Percentiles rank a stretch among this genome's conserved stretches.
These are phyloP conservation scores for Coccomyxa subellipsoidea DNA, from an alignment of 163 green algal species.

Conservation along the genomic window DNA sequence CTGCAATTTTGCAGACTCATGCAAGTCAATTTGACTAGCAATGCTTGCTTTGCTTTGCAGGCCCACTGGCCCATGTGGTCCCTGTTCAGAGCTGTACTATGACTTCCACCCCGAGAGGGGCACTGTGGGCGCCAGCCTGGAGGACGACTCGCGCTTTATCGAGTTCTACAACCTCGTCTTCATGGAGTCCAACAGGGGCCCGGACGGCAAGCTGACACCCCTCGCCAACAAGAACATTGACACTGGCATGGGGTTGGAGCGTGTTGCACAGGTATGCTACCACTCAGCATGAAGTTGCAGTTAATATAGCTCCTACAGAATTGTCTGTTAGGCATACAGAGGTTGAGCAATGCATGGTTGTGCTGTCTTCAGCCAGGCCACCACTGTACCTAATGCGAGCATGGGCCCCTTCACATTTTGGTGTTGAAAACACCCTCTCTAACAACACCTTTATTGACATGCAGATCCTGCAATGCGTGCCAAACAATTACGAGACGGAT, in stretches of 20 bases:
- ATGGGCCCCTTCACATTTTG: too few species aligned
- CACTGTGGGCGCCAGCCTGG: conserved; percentile 45
- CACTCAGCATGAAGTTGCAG: neutral
- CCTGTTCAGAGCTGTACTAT: conserved; percentile 95
- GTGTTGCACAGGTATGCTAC: conserved; percentile 77
- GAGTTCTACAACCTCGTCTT: conserved; percentile 99
- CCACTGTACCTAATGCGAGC: too few species aligned
- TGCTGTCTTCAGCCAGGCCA: too few species aligned
- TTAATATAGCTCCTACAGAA: too few species aligned
- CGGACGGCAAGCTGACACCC: conserved; percentile 58
- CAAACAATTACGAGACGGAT: conserved; percentile 96
- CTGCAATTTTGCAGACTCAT: too few species aligned
- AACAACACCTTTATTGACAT: neutral
- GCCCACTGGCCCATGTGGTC: conserved; percentile 77
- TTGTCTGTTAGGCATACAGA: too few species aligned
- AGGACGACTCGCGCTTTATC: conserved; percentile 91
- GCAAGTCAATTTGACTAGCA: too few species aligned
- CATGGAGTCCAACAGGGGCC: conserved; percentile 81
- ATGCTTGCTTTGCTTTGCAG: conserved; percentile 35
- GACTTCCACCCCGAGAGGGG: conserved; percentile 86
- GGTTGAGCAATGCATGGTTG: too few species aligned
- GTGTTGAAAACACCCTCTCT: too few species aligned
- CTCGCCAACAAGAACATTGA: conserved; percentile 88
- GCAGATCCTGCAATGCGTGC: conserved; percentile 54
- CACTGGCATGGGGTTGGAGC: conserved; percentile 86